Evolutionary conservation across 2,329 filamentous ascomycete species (phyloP).

Genomic region (Cercospora janseana): DNA sequence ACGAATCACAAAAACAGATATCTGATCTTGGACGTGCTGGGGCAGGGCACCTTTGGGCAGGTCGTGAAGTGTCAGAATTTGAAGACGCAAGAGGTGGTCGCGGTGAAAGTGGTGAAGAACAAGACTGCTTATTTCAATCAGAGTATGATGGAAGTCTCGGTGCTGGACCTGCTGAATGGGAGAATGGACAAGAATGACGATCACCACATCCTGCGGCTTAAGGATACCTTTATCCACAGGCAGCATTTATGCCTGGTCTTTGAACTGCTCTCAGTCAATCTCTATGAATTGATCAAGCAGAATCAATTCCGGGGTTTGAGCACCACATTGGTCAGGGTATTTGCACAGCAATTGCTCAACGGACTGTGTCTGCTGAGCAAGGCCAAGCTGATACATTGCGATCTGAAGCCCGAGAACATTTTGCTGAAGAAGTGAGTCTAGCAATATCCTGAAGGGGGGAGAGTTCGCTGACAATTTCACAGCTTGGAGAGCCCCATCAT

Average conservation of each 20-base stretch:
- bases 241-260: constrained; percentile 97
- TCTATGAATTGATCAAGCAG: constrained; percentile 99
- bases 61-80: constrained; percentile 99
- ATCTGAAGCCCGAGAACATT: constrained; percentile 97
- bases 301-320: constrained; percentile 97
- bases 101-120: constrained; percentile 99
- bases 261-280: constrained; percentile 91
- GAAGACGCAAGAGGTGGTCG: constrained; percentile 97
- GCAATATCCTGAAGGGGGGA: neutral
- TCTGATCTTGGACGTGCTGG: constrained; percentile 92
- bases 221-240: constrained; percentile 96
- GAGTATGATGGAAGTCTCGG: constrained; percentile 99
- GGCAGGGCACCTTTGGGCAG: constrained; percentile 96
- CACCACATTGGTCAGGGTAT: constrained; percentile 93
- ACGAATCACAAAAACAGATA: constrained; percentile 99
- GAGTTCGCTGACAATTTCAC: constrained; percentile 16
- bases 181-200: constrained; percentile 99
- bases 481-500: constrained; percentile 96
- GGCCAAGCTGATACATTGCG: constrained; percentile 93
- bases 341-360: constrained; percentile 93
- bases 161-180: constrained; percentile 92
- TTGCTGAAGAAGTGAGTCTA: constrained; percentile 77
- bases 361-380: constrained; percentile 91
- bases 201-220: constrained; percentile 88
- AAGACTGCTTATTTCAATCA: constrained; percentile 99